These are phyloP conservation scores for Pseudozyma sp. DNA, from an alignment of 1,284 basidiomycete genomes.

Conservation along the genomic window DNA sequence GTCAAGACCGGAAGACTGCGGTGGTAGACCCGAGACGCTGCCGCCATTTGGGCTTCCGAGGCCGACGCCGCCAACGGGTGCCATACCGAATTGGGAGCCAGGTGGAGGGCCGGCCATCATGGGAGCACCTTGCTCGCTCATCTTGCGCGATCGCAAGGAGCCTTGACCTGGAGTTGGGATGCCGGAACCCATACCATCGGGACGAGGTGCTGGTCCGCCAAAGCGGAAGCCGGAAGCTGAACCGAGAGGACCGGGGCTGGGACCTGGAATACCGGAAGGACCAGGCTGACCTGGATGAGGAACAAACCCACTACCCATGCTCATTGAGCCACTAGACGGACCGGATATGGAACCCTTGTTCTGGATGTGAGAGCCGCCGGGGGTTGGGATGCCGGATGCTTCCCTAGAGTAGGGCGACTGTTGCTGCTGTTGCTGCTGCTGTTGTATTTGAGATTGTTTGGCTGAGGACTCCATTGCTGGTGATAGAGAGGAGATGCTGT, in stretches of 20 bases:
- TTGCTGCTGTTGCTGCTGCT: slow-evolving; percentile 34
- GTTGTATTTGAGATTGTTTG: slow-evolving; percentile 30
- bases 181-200: slow-evolving; percentile 43
- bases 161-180: slow-evolving; percentile 50
- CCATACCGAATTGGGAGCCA: slow-evolving; percentile 32
- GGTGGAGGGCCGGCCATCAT: slow-evolving; percentile 14
- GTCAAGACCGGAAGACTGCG: slow-evolving; percentile 44
- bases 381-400: slow-evolving; percentile 36
- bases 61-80: not conserved
- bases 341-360: slow-evolving; percentile 53
- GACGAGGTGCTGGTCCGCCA: slow-evolving; percentile 50
- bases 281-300: slow-evolving; percentile 22
- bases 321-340: slow-evolving; percentile 29
- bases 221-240: slow-evolving; percentile 61
- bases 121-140: slow-evolving; percentile 48
- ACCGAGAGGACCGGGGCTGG: slow-evolving; percentile 43
- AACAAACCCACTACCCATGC: slow-evolving; percentile 42
- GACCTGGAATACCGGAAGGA: slow-evolving; percentile 35
- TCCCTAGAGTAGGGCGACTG: slow-evolving; percentile 27
- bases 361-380: slow-evolving; percentile 40
- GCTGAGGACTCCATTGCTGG: slow-evolving; percentile 37
- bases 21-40: slow-evolving; percentile 48
- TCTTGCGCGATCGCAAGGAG: slow-evolving; percentile 46
- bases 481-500: slow-evolving; percentile 44
- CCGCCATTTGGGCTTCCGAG: slow-evolving; percentile 29